Evolutionary conservation across 2,329 filamentous ascomycete genomes (phyloP).

Genomic region (Trichoderma afroharzianum): DNA sequence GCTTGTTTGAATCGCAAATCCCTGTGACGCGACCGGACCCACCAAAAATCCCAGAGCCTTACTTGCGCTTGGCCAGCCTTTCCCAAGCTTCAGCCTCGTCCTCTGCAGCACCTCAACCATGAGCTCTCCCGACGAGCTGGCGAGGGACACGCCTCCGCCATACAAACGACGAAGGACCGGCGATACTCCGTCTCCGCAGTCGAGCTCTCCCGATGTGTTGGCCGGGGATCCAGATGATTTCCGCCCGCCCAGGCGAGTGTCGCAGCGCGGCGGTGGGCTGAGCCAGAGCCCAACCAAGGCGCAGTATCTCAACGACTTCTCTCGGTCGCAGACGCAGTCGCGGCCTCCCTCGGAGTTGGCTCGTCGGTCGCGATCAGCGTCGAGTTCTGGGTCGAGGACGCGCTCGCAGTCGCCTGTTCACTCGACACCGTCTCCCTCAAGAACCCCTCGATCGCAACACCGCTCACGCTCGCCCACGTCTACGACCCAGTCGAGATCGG

Average conservation of each 20-base stretch:
- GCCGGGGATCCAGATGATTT: conserved; percentile 13
- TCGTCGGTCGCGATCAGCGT: conserved; percentile 31
- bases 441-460: conserved; percentile 27
- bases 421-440: conserved; percentile 29
- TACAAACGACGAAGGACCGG: conserved; percentile 34
- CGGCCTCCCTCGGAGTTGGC: conserved; percentile 31
- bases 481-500: conserved; percentile 30
- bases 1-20: neutral
- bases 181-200: conserved; percentile 28
- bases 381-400: conserved; percentile 36
- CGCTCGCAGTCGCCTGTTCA: conserved; percentile 35
- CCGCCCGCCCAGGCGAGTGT: conserved; percentile 9
- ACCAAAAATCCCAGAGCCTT: conserved; percentile 17
- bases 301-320: conserved; percentile 18
- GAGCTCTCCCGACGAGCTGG: conserved; percentile 28
- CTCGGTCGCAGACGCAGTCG: conserved; percentile 16
- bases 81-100: conserved; percentile 19
- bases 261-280: conserved; percentile 18
- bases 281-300: conserved; percentile 26
- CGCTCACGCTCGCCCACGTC: conserved; percentile 30
- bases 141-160: conserved; percentile 25
- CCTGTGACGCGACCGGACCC: conserved; percentile 17
- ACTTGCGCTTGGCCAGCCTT: neutral
- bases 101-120: conserved; percentile 23
- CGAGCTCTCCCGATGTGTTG: conserved; percentile 24